Conservation (phyloP, 192 early-diverging fungal species). For the Podila epigama region DNA sequence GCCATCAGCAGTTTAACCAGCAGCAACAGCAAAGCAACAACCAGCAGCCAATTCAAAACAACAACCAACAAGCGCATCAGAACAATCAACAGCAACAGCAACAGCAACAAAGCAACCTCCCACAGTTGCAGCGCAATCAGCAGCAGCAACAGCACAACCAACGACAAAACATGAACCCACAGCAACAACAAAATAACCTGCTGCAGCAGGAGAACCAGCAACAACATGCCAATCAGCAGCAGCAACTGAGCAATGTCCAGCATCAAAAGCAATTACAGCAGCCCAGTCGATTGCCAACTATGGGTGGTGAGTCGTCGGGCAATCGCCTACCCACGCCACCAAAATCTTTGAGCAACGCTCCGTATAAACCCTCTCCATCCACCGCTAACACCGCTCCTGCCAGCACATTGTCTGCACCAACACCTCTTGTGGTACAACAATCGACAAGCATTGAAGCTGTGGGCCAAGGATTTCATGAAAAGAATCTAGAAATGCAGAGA, state of each 20-base stretch:
- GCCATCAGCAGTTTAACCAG: background rate
- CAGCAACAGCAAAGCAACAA: background rate
- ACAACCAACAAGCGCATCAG: too few species aligned
- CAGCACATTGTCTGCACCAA: too few species aligned
- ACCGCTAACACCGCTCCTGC: too few species aligned
- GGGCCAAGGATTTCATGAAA: background rate
- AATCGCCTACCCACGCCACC: too few species aligned
- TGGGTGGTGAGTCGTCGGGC: too few species aligned
- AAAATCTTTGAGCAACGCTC: too few species aligned
- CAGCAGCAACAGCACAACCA: background rate
- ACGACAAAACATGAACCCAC: background rate
- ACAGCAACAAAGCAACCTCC: too few species aligned
- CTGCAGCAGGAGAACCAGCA: constrained; percentile 1
- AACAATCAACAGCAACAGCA: background rate
- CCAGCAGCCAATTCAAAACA: background rate
- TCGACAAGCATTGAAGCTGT: too few species aligned
- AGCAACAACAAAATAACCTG: too few species aligned
- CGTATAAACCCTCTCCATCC: too few species aligned
- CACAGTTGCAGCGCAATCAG: too few species aligned
- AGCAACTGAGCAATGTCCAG: background rate
- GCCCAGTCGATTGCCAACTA: background rate
- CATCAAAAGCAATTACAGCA: constrained; percentile 5
- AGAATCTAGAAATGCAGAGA: background rate
- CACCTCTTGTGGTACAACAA: background rate
- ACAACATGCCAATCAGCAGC: constrained; percentile 1